Base-by-base conservation (phyloP, 2,329 filamentous ascomycete genomes). In the Verticillium nubilum region DNA sequence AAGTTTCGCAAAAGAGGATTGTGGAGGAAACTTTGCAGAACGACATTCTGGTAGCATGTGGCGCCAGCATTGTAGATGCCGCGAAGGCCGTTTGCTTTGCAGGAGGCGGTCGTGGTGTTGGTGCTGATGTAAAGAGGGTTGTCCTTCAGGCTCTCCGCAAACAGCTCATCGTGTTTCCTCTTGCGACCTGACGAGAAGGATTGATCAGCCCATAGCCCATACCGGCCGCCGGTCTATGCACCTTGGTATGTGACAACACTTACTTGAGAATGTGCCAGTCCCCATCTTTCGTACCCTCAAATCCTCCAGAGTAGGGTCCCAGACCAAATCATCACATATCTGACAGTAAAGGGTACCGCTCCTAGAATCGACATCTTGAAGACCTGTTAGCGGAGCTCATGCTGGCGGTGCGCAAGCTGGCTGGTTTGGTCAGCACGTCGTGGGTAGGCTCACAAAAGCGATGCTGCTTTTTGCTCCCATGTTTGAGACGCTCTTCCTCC, bases 31-130 rank as follows among this genome's bases (percentile, higher is more conserved):
- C 90, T 92, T 73, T 98, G 95, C 17, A 99, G 81, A 54, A 98
- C 92, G 29, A 97, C 94, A 67, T 95, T 96, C 82, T 98, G 94
- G 75, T 97, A 99, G 78, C 94, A 99, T 12, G 95, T 98, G 60
- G 96, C 92, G n/a, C 94, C 95, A 72, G 97, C 94, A 70, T 98
- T 99, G 75, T 96, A 97, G 62, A 99, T 89, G 31, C 94, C 94
- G 35, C 95, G 87, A 42, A 97, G 85, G 10, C 95, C 94, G 65
- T 89, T 92, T 19, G 92, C 92, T 59, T 91, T 87, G 70, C 94
- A 97, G 13, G 92, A 90, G 6, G 91, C 88, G 60, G 87, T 84
- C 28, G 84, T 88, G 13, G 92, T 93, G 70, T 97, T 96, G 61
- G 81, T 81, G 47, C 86, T 83, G 64, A 97, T 88, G 67, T 91